Conservation (phyloP, 371 early-diverging fungal genomes). For the Syncephalastrum contaminatum region DNA sequence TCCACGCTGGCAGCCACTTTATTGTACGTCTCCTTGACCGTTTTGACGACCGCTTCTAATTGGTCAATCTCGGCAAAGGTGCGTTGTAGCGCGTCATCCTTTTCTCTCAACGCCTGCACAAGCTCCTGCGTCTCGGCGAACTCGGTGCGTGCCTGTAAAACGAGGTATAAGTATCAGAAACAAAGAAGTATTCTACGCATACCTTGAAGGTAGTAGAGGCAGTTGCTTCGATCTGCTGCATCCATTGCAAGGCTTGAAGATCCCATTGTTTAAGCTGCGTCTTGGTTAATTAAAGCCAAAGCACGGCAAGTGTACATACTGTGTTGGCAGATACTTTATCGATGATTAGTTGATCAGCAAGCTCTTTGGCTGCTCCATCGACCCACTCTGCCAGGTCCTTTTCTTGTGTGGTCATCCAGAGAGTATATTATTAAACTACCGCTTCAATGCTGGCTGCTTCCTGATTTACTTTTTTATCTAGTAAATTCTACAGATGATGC, state of each 20-base stretch:
- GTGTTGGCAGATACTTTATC: conserved; percentile 12
- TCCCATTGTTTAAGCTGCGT: conserved; percentile 20
- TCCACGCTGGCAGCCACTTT: conserved; percentile 37
- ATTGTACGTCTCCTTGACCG: conserved; percentile 36
- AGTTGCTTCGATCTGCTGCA: conserved; percentile 23
- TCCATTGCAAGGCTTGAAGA: conserved; percentile 9
- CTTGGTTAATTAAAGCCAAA: background rate
- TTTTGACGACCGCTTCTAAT: conserved; percentile 31
- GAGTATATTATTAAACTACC: too few relatives aligned
- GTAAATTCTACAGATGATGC: too few relatives aligned
- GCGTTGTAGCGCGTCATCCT: conserved; percentile 17
- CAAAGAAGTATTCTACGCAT: background rate
- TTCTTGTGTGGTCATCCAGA: too few relatives aligned
- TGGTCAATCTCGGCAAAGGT: conserved; percentile 41
- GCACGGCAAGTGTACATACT: conserved; percentile 11
- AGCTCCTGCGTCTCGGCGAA: conserved; percentile 3
- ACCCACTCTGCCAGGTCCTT: too few relatives aligned
- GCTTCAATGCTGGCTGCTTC: too few relatives aligned
- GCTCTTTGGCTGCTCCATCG: conserved; percentile 10
- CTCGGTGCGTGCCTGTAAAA: conserved; percentile 15
- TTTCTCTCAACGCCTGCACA: conserved; percentile 14
- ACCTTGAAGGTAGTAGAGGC: conserved; percentile 22
- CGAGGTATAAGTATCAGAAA: background rate
- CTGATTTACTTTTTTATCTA: background rate
- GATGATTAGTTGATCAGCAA: conserved; percentile 19